A percentile compares a stretch with the other conserved stretches of the same genome.
Evolutionary conservation across 2,329 filamentous ascomycete species (phyloP).

Genomic region (Aspergillus oerlinghausenensis): DNA sequence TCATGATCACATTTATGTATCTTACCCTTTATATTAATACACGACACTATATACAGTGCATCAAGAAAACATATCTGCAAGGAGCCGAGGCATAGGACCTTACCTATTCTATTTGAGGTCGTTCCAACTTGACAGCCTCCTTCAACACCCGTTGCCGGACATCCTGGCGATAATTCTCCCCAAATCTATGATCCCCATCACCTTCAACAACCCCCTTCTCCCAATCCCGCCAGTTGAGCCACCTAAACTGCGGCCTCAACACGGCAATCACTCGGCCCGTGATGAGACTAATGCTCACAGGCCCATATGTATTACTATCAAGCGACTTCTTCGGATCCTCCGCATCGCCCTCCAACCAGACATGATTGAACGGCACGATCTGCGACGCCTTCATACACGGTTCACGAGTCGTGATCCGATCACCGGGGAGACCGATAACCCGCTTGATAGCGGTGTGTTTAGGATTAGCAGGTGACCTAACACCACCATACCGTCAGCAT

Average conservation of each 20-base stretch:
- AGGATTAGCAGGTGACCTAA: slow-evolving; percentile 66
- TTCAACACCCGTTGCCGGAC: slow-evolving; percentile 35
- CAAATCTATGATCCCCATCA: slow-evolving; percentile 19
- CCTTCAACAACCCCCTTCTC: slow-evolving; percentile 25
- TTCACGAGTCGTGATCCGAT: slow-evolving; percentile 63
- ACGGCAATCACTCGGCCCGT: slow-evolving; percentile 70
- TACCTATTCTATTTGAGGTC: slow-evolving; percentile 21
- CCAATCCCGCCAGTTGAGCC: slow-evolving; percentile 36
- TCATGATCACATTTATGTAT: background rate
- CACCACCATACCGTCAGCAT: background rate
- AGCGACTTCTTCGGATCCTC: slow-evolving; percentile 58
- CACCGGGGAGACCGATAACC: slow-evolving; percentile 74
- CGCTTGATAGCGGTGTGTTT: slow-evolving; percentile 72
- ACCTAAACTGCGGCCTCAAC: slow-evolving; percentile 55
- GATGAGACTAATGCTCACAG: slow-evolving; percentile 70
- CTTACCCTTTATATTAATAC: slow-evolving; percentile 13
- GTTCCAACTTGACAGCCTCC: slow-evolving; percentile 33
- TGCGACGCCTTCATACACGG: slow-evolving; percentile 53
- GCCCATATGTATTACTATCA: slow-evolving; percentile 89
- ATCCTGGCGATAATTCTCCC: slow-evolving; percentile 28
- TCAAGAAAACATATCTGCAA: background rate
- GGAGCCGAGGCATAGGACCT: background rate
- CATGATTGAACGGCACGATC: slow-evolving; percentile 72
- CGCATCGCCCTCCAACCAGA: slow-evolving; percentile 95
- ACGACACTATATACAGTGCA: background rate